These are phyloP conservation scores for Talaromyces sp. DNA, from an alignment of 2,329 filamentous ascomycete genomes.

Conservation along the genomic window DNA sequence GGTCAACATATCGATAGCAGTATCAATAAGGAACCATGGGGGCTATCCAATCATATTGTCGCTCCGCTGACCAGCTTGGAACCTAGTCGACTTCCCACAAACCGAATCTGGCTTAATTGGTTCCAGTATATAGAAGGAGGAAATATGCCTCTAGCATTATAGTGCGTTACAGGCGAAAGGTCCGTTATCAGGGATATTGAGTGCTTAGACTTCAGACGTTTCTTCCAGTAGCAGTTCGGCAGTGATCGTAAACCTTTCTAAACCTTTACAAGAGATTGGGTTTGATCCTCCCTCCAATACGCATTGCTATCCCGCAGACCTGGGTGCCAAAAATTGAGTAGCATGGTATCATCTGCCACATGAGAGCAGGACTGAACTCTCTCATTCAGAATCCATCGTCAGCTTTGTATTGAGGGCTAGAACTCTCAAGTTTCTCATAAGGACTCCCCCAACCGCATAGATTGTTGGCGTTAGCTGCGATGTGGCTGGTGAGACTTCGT, in stretches of 20 bases:
- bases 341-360: background rate
- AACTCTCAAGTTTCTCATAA: too few species aligned
- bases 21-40: background rate
- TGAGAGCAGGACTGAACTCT: background rate
- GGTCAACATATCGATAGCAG: background rate
- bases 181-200: background rate
- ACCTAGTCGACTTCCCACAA: background rate
- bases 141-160: background rate
- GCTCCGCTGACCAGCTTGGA: background rate
- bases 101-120: background rate
- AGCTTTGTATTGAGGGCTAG: too few species aligned
- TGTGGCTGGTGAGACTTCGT: too few species aligned
- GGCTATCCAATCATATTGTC: background rate
- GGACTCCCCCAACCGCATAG: too few species aligned
- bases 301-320: background rate
- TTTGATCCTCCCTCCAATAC: background rate
- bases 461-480: too few species aligned
- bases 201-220: background rate
- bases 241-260: too few species aligned
- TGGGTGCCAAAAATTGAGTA: background rate
- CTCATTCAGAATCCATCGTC: too few species aligned
- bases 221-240: background rate
- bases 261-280: background rate
- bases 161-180: background rate
- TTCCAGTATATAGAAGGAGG: background rate